Evolutionary conservation across 78 protist genomes (phyloP).

Genomic region (Pigoraptor vietnamica): DNA sequence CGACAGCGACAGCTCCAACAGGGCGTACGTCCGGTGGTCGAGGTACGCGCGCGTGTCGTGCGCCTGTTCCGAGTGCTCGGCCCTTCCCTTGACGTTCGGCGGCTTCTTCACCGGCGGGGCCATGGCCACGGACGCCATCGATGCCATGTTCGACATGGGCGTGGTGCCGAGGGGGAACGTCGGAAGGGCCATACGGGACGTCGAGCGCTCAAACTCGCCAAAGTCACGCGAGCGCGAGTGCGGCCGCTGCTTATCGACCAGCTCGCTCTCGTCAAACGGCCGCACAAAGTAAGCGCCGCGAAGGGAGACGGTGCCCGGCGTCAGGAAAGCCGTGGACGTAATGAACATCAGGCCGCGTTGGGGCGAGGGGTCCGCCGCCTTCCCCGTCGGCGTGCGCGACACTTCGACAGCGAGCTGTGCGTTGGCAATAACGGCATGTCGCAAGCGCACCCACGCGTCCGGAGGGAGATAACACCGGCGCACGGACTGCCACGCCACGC

Average conservation of each 20-base stretch:
- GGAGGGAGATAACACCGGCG: neutral
- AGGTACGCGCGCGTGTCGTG: neutral
- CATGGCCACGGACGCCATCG: neutral
- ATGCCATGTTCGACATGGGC: neutral
- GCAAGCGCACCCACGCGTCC: neutral
- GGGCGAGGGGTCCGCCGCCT: neutral
- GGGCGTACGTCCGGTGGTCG: neutral
- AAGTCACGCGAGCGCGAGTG: neutral
- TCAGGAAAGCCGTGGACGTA: neutral
- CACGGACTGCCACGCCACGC: neutral
- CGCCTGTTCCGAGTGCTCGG: neutral
- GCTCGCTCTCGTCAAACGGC: neutral
- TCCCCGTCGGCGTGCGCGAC: neutral
- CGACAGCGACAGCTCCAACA: neutral
- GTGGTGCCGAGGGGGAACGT: neutral
- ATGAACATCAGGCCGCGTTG: neutral
- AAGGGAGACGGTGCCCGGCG: neutral
- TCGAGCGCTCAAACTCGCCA: neutral
- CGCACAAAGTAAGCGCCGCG: neutral
- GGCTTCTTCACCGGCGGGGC: neutral
- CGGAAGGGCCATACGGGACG: neutral
- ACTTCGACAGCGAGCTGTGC: neutral
- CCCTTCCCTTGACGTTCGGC: neutral
- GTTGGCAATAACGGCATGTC: neutral
- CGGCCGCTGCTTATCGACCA: neutral